Base-by-base conservation (phyloP, 805 yeast species). In the Metschnikowia lochheadii region DNA sequence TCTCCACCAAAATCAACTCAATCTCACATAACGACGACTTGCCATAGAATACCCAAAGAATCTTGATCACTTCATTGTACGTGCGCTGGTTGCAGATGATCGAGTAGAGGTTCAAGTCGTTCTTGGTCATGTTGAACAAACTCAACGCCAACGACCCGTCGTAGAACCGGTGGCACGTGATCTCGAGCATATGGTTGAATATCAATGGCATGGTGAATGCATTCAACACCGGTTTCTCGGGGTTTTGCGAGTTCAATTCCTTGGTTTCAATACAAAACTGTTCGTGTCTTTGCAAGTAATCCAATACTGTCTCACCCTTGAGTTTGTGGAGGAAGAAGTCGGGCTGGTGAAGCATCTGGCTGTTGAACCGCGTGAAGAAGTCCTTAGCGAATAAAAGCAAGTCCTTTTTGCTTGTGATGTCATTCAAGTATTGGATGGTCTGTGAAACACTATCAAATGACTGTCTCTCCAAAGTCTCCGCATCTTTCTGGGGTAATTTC, bases 51-150 rank as follows among this genome's bases (percentile, higher is more conserved):
- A 72, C 60, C 77, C 77, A 72, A 44, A 62, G 59, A 17, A 65
- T 57, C 46, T 67, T 63, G 40, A 73, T 53, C 5, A 73, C 58
- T 53, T 72, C 72, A 52, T 73, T 73, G 53, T 69, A 73, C 2
- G 77, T 73, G 17, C 63, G 67, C 56, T 73, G 77, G 56, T 70
- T 70, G 57, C 76, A 70, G 10, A 63, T 57, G 2, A 67, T 57
- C 8, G 73, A 62, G 56, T 70, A 70, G 21, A 70, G 52, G 13
- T 58, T 56, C 34, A 72, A 50, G 52, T 73, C 70, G 17, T 56
- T 61, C 53, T 71, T 71, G 29, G 70, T 57, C 38, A 56, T 36
- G 52, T 73, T 70, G 60, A 70, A 73, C 37, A 73, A 48, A 1
- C 72, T 58, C 42, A 70, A 53, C 1, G 75, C 68, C 52, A 70